These are phyloP conservation scores for Teunomyces panamensis DNA, from an alignment of 805 yeast genomes.

Conservation along the genomic window DNA sequence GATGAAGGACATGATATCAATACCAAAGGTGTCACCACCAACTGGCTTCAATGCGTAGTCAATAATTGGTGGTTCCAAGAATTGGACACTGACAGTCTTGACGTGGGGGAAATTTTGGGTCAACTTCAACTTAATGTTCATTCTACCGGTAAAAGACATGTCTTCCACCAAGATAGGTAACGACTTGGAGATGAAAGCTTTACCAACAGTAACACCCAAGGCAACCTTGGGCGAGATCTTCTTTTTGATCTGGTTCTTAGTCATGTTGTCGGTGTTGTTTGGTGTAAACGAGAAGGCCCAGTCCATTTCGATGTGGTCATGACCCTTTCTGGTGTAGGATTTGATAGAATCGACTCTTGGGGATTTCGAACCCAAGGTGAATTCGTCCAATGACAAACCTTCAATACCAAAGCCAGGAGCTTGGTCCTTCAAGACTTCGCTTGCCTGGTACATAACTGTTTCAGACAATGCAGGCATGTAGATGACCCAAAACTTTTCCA, in stretches of 20 bases:
- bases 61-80: constrained; percentile 74
- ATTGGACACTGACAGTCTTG: constrained; percentile 64
- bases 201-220: constrained; percentile 76
- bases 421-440: constrained; percentile 61
- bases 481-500: constrained; percentile 82
- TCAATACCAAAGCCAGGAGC: constrained; percentile 86
- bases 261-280: constrained; percentile 80
- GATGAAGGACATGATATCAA: constrained; percentile 78
- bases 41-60: constrained; percentile 82
- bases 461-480: constrained; percentile 85
- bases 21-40: constrained; percentile 85
- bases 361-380: constrained; percentile 77
- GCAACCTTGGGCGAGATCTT: constrained; percentile 80
- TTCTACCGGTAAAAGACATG: constrained; percentile 70
- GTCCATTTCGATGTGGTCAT: constrained; percentile 73
- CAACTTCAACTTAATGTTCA: constrained; percentile 60
- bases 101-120: constrained; percentile 75
- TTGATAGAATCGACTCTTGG: constrained; percentile 71
- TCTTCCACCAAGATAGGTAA: constrained; percentile 79
- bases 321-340: constrained; percentile 68
- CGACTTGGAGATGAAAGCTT: constrained; percentile 72
- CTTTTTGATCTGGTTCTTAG: constrained; percentile 65
- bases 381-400: constrained; percentile 67
- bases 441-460: constrained; percentile 68
- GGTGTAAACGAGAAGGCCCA: constrained; percentile 83